A percentile compares a stretch with the other conserved stretches of the same genome.
Conservation (phyloP, 2,329 filamentous ascomycete species). For the Grosmannia clavigera region DNA sequence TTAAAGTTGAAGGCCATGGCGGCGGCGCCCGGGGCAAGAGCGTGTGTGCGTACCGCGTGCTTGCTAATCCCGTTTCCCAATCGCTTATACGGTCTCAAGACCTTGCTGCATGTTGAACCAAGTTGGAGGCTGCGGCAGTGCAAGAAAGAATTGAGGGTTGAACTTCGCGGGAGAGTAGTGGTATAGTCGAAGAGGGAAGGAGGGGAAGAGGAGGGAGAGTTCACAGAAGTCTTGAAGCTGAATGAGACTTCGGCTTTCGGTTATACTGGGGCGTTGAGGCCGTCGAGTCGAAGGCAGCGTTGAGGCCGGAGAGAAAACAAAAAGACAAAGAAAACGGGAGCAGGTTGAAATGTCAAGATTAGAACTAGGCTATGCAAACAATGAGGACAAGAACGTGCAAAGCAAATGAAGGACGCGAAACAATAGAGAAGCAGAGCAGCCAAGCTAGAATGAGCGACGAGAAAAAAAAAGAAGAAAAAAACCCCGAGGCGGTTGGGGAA, state of each 20-base stretch:
- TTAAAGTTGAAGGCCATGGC: slow-evolving; percentile 99
- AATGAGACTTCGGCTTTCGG: not conserved
- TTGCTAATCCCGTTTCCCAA: not conserved
- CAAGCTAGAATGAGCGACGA: not conserved
- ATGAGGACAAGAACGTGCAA: not conserved
- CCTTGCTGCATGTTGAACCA: not conserved
- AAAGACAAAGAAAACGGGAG: not conserved
- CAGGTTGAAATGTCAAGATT: not conserved
- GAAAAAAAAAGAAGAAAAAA: not conserved
- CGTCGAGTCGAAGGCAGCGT: not conserved
- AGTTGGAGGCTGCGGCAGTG: not conserved
- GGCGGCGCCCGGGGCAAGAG: not conserved
- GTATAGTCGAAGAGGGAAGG: not conserved
- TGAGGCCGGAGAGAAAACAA: not conserved
- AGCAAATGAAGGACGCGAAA: not conserved
- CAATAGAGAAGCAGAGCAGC: not conserved
- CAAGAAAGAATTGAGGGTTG: not conserved
- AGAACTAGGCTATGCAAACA: not conserved
- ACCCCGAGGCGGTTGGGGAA: not conserved
- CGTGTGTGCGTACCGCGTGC: not conserved
- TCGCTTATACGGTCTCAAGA: not conserved
- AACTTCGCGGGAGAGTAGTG: not conserved
- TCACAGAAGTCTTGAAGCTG: not conserved
- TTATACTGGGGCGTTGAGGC: not conserved
- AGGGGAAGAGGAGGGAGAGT: not conserved